A percentile compares a stretch with the other conserved stretches of the same genome.
phyloP scores from a whole-genome alignment of 305 asterid genomes.

The Fraxinus angustifolia region DNA sequence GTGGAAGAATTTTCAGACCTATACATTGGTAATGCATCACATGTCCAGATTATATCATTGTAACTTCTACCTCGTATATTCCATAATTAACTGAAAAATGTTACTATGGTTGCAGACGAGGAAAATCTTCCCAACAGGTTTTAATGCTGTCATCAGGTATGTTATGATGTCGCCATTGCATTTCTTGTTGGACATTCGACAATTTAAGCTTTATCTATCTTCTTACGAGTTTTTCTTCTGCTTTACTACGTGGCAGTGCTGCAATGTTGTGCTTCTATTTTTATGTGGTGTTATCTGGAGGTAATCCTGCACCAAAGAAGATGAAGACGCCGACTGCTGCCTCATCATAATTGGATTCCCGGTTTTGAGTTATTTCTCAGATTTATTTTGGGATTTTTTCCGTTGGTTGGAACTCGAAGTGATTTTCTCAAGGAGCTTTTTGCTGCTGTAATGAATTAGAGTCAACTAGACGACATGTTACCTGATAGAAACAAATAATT shows the following conservation, averaged over 20 bases:
- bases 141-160: slow-evolving; percentile 45
- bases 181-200: not conserved
- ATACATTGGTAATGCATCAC: slow-evolving; percentile 54
- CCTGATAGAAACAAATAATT: not conserved
- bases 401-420: not conserved
- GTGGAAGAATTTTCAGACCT: slow-evolving; percentile 65
- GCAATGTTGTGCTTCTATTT: slow-evolving; percentile 84
- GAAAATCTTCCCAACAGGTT: slow-evolving; percentile 59
- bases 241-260: slow-evolving; percentile 42
- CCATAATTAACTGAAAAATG: slow-evolving; percentile 14
- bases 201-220: not conserved
- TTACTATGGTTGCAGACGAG: slow-evolving; percentile 45
- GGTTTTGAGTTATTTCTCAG: not conserved
- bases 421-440: not conserved
- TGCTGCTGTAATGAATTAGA: not conserved
- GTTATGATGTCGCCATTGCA: not conserved
- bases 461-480: not conserved
- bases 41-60: not conserved
- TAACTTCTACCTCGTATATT: not conserved
- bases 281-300: slow-evolving; percentile 89
- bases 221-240: not conserved
- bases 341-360: slow-evolving; percentile 29
- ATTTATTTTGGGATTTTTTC: not conserved
- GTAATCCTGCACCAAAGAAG: slow-evolving; percentile 96
- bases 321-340: slow-evolving; percentile 41